Evolutionary conservation across 2,329 filamentous ascomycete species (phyloP).

Genomic region (Colletotrichum melonis): DNA sequence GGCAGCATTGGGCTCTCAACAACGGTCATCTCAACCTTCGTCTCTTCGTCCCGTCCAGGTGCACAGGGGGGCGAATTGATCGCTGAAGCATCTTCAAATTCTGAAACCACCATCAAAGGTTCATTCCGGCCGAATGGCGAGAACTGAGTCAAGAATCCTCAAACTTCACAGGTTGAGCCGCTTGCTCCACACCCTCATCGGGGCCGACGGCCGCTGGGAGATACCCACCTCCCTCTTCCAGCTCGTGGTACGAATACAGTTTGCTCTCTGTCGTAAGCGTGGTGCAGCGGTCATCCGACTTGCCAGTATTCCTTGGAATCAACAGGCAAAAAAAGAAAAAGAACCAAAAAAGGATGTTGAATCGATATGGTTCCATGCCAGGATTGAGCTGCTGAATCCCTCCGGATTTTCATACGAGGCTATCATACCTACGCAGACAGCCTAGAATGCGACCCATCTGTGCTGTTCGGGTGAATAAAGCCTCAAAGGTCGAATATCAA

Average conservation of each 20-base stretch:
- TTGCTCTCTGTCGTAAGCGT: background rate
- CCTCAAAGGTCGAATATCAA: background rate
- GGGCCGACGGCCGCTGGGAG: slow-evolving; percentile 12
- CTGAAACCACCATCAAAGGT: slow-evolving; percentile 35
- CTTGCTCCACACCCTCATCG: slow-evolving; percentile 27
- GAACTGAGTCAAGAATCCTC: slow-evolving; percentile 22
- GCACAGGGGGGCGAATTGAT: slow-evolving; percentile 18
- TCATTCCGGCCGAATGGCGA: slow-evolving; percentile 26
- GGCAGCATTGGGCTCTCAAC: slow-evolving; percentile 30
- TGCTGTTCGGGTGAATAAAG: background rate
- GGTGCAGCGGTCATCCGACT: background rate
- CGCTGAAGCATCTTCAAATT: slow-evolving; percentile 17
- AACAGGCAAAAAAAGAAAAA: too few relatives aligned
- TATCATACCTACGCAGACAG: background rate
- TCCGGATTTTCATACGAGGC: background rate
- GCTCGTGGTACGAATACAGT: background rate
- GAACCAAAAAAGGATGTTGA: background rate
- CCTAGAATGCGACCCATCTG: background rate
- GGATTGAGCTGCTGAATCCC: background rate
- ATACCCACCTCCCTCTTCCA: background rate
- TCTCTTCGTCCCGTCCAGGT: slow-evolving; percentile 21
- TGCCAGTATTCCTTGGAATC: background rate
- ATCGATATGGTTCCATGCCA: background rate
- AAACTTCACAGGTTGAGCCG: slow-evolving; percentile 16
- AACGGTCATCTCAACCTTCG: slow-evolving; percentile 25